Percentiles rank a stretch among this genome's conserved stretches.
These are phyloP conservation scores for Triticum monococcum DNA, from an alignment of 176 grass and related monocot species.

Conservation along the genomic window DNA sequence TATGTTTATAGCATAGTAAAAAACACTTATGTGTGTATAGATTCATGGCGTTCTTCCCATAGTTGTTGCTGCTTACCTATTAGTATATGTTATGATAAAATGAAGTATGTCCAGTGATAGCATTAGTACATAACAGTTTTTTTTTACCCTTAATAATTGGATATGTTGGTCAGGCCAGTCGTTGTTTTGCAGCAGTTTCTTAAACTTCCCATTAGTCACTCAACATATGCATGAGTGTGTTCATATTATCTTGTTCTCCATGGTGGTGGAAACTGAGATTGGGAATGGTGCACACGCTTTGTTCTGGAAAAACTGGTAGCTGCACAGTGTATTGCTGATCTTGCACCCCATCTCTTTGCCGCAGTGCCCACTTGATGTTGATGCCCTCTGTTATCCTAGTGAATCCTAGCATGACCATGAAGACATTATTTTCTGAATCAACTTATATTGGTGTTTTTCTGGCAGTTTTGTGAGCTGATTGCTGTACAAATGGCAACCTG, in stretches of 20 bases:
- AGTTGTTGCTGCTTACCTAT: background rate
- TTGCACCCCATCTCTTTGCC: slow-evolving; percentile 14
- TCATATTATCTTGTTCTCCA: background rate
- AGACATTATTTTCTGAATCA: background rate
- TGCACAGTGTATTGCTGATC: background rate
- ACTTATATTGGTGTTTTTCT: background rate
- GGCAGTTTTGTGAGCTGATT: slow-evolving; percentile 52
- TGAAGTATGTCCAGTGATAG: background rate
- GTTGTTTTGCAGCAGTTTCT: background rate
- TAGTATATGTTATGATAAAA: background rate
- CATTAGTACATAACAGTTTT: background rate
- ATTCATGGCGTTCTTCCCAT: background rate
- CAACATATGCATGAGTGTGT: background rate
- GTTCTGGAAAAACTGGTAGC: too few species aligned
- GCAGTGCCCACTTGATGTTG: slow-evolving; percentile 38
- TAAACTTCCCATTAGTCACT: background rate
- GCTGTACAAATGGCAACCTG: slow-evolving; percentile 51
- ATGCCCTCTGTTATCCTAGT: slow-evolving; percentile 24
- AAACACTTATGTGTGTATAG: too few species aligned
- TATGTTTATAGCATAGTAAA: background rate
- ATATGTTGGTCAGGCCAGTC: background rate
- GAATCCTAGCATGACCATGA: background rate
- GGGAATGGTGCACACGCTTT: background rate
- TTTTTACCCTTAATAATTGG: background rate
- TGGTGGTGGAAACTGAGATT: background rate